Base-by-base conservation (phyloP, 441 rosid species). In the Gossypium lobatum region DNA sequence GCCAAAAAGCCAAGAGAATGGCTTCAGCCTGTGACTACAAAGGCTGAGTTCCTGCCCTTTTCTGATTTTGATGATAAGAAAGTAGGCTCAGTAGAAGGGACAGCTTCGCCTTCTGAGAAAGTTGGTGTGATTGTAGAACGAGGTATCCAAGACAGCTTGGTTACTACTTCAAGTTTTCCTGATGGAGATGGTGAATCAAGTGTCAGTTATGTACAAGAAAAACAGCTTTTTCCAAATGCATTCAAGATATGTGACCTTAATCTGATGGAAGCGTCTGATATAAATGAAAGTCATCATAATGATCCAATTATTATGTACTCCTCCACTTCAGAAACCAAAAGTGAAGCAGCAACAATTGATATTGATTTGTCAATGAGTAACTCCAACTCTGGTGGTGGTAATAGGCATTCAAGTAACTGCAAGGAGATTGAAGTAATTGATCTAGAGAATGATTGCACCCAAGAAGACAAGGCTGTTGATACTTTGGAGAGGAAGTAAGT, bases 161-260 rank as follows among this genome's bases (percentile, higher is more conserved):
- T 78, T 45, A 66, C 59, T 25, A 77, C 74, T 73, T 73, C 79
- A 73, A 79, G 68, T 55, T 80, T 80, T 68, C 73, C 84, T 61
- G 78, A 74, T 64, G 64, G 54, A 37, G 79, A 34, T 14, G 82
- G 77, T 68, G 87, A 80, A 64, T 31, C 89, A 63, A 71, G 85
- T 53, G 64, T 73, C 17, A 83, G 64, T 68, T 83, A 80, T 84
- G 77, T 91, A 31, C 88, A 85, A 83, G 97, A 95, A 82, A 91
- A 86, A 76, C 91, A 88, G 80, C 84, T 89, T 74, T 85, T 89
- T 79, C 93, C 95, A 2, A 81, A 89, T 82, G 84, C 97, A 64
- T 93, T 91, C 81, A 95, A 91, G 88, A 95, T 88, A 37, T 93
- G 90, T 71, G 99, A 95, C 77, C 91, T 95, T 75, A 95, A 95